A percentile compares a stretch with the other conserved stretches of the same genome.
Evolutionary conservation across 73 alveolate genomes (phyloP).

Genomic region (Stentor roeselii): DNA sequence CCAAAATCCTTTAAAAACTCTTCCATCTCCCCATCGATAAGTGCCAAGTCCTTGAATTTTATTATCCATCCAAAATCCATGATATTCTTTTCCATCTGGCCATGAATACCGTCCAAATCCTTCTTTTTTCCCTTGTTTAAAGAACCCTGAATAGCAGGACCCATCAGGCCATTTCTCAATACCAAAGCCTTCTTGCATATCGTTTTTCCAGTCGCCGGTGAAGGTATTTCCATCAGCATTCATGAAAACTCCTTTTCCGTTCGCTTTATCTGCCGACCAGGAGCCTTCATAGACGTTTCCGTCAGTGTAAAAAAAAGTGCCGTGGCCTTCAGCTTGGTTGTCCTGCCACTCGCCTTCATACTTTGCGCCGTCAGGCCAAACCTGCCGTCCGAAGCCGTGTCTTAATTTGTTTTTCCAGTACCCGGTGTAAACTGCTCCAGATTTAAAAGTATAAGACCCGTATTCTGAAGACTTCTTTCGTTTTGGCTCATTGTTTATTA

Average conservation of each 20-base stretch:
- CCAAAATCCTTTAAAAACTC: conserved; percentile 48
- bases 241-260: conserved; percentile 55
- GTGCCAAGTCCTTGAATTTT: conserved; percentile 57
- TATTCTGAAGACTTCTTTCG: conserved; percentile 32
- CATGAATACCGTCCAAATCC: conserved; percentile 48
- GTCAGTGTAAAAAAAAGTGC: conserved; percentile 48
- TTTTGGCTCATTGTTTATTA: conserved; percentile 37
- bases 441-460: conserved; percentile 54
- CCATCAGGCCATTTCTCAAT: conserved; percentile 64
- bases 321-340: conserved; percentile 56
- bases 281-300: conserved; percentile 62
- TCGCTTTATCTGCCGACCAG: conserved; percentile 64
- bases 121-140: conserved; percentile 45
- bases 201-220: conserved; percentile 62
- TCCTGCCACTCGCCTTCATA: conserved; percentile 53
- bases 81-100: conserved; percentile 52
- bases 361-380: conserved; percentile 42
- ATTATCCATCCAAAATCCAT: conserved; percentile 53
- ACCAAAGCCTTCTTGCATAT: conserved; percentile 51
- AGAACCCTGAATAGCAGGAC: conserved; percentile 47
- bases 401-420: conserved; percentile 71
- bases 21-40: conserved; percentile 49
- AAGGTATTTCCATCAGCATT: conserved; percentile 52
- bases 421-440: conserved; percentile 71
- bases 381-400: conserved; percentile 68